Evolutionary conservation across 768 basidiomycete species (phyloP).

Genomic region (Grammothele lineata): DNA sequence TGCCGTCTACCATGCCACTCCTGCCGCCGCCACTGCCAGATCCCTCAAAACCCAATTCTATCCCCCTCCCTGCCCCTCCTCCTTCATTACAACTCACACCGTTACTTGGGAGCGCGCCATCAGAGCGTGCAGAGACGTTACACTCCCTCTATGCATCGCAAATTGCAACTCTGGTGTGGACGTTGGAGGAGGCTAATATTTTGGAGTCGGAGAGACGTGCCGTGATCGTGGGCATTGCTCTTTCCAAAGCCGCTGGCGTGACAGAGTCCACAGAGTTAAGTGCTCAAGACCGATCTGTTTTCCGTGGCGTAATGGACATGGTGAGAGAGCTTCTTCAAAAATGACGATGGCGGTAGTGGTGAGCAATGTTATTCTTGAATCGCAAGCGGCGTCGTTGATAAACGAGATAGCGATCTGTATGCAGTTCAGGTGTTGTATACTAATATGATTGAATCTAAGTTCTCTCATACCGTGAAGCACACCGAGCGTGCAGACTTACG

Average conservation of each 20-base stretch:
- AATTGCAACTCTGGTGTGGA: conserved; percentile 82
- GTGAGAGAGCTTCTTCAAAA: conserved; percentile 32
- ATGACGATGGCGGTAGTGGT: too few species aligned
- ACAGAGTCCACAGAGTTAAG: conserved; percentile 15
- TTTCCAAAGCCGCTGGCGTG: conserved; percentile 37
- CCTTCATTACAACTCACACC: conserved; percentile 73
- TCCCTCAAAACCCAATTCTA: conserved; percentile 29
- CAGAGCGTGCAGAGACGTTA: conserved; percentile 63
- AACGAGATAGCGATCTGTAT: too few species aligned
- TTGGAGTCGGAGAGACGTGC: conserved; percentile 45
- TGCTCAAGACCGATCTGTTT: conserved; percentile 35
- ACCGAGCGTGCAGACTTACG: too few species aligned
- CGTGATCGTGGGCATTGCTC: conserved; percentile 73
- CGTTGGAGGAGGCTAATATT: conserved; percentile 37
- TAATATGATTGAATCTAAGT: too few species aligned
- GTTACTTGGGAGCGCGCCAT: conserved; percentile 70
- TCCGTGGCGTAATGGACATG: conserved; percentile 42
- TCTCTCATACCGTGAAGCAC: too few species aligned
- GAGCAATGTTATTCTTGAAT: too few species aligned
- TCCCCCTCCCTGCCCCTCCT: conserved; percentile 52
- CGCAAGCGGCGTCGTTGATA: too few species aligned
- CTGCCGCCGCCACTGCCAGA: conserved; percentile 35
- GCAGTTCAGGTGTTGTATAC: too few species aligned
- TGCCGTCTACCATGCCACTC: conserved; percentile 62
- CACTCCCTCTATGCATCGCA: conserved; percentile 84